These are phyloP conservation scores for Cryphonectria japonica DNA, from an alignment of 2,329 filamentous ascomycete genomes.

Conservation along the genomic window DNA sequence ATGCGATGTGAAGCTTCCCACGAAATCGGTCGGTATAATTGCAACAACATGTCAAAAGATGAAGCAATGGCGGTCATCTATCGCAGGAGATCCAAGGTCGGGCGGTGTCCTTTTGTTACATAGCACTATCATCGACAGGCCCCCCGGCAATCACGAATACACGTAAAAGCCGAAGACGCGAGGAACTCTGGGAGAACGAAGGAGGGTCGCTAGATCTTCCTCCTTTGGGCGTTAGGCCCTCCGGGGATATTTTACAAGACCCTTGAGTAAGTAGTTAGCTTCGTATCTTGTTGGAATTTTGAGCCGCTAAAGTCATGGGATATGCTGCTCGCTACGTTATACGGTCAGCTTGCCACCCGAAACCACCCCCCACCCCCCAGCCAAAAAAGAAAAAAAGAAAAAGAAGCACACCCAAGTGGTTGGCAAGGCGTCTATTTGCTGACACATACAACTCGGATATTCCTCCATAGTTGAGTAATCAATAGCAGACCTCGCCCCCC, in stretches of 20 bases:
- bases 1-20: not conserved
- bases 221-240: slow-evolving; percentile 11
- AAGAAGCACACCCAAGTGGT: too few species aligned
- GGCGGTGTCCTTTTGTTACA: too few species aligned
- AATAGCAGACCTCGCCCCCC: not conserved
- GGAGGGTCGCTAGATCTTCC: not conserved
- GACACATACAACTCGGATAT: not conserved
- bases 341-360: too few species aligned
- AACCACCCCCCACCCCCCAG: too few species aligned
- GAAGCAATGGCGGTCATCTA: not conserved
- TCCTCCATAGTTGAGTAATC: not conserved
- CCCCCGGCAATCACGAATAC: not conserved
- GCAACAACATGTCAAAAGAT: not conserved
- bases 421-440: not conserved
- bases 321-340: not conserved
- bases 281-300: not conserved
- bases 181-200: not conserved
- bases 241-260: slow-evolving; percentile 3
- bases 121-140: too few species aligned
- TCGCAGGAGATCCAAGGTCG: too few species aligned
- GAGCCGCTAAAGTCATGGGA: not conserved
- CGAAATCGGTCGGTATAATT: not conserved
- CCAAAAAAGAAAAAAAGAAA: too few species aligned
- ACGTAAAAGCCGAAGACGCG: slow-evolving; percentile 18
- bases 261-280: not conserved